These are phyloP conservation scores for Penicillium coffeae DNA, from an alignment of 495 filamentous ascomycete genomes.

Conservation along the genomic window DNA sequence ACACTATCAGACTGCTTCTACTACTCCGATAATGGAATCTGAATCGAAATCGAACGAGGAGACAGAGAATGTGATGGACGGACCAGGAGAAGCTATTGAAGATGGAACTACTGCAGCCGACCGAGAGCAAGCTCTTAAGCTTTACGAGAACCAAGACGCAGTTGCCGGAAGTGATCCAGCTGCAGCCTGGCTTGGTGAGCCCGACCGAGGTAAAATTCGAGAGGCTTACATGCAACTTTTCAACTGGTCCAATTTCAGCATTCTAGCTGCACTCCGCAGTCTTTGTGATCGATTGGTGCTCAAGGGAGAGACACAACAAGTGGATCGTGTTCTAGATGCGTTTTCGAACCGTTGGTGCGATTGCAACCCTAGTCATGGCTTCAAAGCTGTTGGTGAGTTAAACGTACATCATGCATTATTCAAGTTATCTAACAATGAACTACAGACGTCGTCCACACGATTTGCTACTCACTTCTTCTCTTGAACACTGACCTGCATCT, in stretches of 20 bases:
- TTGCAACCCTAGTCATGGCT: slow-evolving; percentile 92
- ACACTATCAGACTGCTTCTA: slow-evolving; percentile 48
- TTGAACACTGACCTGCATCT: slow-evolving; percentile 95
- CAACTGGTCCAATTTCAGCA: slow-evolving; percentile 78
- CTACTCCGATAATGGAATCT: slow-evolving; percentile 33
- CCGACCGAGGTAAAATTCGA: slow-evolving; percentile 60
- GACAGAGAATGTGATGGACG: slow-evolving; percentile 17
- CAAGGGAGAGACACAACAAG: slow-evolving; percentile 92
- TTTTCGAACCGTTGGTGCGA: slow-evolving; percentile 88
- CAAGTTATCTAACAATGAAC: slow-evolving; percentile 5
- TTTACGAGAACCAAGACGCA: slow-evolving; percentile 83
- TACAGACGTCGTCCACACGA: slow-evolving; percentile 90
- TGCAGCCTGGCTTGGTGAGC: slow-evolving; percentile 83
- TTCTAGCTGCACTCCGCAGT: slow-evolving; percentile 71
- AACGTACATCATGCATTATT: neutral
- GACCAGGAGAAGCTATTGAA: slow-evolving; percentile 20
- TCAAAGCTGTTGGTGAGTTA: slow-evolving; percentile 75
- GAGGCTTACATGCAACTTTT: slow-evolving; percentile 90
- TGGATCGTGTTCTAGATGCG: slow-evolving; percentile 87
- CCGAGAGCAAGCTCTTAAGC: slow-evolving; percentile 68
- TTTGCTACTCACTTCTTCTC: slow-evolving; percentile 91
- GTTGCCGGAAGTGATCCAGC: slow-evolving; percentile 72
- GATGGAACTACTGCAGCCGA: slow-evolving; percentile 53
- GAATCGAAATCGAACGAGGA: slow-evolving; percentile 20
- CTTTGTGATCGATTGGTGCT: slow-evolving; percentile 81